These are phyloP conservation scores for Pugionium cornutum DNA, from an alignment of 345 rosid genomes.

Conservation along the genomic window DNA sequence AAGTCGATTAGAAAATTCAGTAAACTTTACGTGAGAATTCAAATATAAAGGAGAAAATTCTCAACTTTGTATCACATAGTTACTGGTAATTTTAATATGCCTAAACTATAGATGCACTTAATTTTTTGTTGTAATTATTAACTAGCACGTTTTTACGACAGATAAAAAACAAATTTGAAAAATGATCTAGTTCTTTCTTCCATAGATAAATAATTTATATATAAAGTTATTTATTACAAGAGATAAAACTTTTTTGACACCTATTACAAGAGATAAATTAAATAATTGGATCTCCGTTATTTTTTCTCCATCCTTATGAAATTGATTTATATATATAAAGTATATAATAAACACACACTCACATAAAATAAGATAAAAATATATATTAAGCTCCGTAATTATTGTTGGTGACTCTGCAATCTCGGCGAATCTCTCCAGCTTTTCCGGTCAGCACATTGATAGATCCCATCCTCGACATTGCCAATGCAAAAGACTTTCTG, in stretches of 20 bases:
- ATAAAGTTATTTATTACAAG: too few species aligned
- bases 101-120: too few species aligned
- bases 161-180: neutral
- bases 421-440: slow-evolving; percentile 63
- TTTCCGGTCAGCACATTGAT: slow-evolving; percentile 63
- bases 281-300: slow-evolving; percentile 11
- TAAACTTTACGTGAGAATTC: neutral
- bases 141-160: too few species aligned
- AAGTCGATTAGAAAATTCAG: slow-evolving; percentile 4
- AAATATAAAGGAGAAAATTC: neutral
- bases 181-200: neutral
- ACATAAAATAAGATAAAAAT: slow-evolving; percentile 1
- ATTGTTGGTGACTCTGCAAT: slow-evolving; percentile 52
- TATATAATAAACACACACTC: slow-evolving; percentile 16
- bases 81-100: neutral
- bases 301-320: slow-evolving; percentile 23
- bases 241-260: too few species aligned
- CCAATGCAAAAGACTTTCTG: slow-evolving; percentile 59
- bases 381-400: slow-evolving; percentile 28
- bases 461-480: slow-evolving; percentile 79
- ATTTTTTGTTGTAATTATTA: too few species aligned
- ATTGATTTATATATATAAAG: neutral
- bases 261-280: slow-evolving; percentile 8
- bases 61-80: neutral
- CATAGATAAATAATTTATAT: too few species aligned